Evolutionary conservation across 176 grass and related monocot genomes (phyloP), one percentile per base, ranked within the genome.

Genomic region (Cenchrus americanus): DNA sequence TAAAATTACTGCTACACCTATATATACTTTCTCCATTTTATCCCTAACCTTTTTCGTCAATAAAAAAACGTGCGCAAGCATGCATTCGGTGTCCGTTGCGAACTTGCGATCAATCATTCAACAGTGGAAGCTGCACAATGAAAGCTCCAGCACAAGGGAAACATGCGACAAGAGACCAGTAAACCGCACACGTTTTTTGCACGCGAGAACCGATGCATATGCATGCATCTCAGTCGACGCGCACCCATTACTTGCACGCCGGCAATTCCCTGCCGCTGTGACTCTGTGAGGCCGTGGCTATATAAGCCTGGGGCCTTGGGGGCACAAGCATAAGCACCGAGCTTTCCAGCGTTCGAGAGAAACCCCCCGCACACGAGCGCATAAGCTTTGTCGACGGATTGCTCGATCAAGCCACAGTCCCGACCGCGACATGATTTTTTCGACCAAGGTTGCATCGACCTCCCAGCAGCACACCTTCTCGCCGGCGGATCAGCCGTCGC

Each of bases 391-490:
- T 30, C 48, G 14, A 47, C 5, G 12, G 12, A 4, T n/a, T n/a
- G n/a, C n/a, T 72, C 46, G n/a, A 71, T 46, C 13, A n/a, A 50
- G 26, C 42, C 15, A 23, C 10, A 2, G n/a, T 69, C 1, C 23
- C 10, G 44, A 5, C 30, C 14, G 40, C 14, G 34, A 41, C 66
- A 89, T 90, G 88, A 79, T 73, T 65, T 64, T 42, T 19, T 27
- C 72, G 7, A 26, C 71, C 19, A 86, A 78, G 58, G 34, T 75
- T 32, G 60, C 44, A 3, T 51, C 71, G 17, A 8, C 40, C 18
- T 69, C 76, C 24, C 7, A 61, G 10, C 43, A 66, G 15, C 52
- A 54, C 1, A 32, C 47, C 32, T 57, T 62, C 4, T 53, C 72
- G n/a, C 61, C 80, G 26, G 43, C 73, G 5, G 8, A 62, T 7